Conservation (phyloP, 139 green algal species). For the Desmodesmus armatus region DNA sequence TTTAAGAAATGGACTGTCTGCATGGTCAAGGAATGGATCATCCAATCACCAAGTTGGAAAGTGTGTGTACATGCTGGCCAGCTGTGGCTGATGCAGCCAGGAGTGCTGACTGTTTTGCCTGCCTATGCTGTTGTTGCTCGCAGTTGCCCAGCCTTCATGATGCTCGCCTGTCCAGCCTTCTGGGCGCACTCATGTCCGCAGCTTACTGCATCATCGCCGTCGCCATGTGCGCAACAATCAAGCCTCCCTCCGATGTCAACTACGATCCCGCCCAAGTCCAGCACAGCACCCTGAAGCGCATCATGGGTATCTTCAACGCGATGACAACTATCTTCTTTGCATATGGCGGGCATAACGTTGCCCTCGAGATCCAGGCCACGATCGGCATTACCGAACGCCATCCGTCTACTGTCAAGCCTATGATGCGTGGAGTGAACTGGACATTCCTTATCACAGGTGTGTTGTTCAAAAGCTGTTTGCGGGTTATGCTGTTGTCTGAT, state of each 20-base stretch:
- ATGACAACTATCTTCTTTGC: slow-evolving; percentile 33
- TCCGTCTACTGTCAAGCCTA: slow-evolving; percentile 1
- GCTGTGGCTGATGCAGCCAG: background rate
- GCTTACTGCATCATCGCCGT: slow-evolving; percentile 30
- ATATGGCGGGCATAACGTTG: slow-evolving; percentile 34
- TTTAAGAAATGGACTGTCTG: background rate
- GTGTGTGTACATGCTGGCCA: background rate
- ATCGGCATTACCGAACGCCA: background rate
- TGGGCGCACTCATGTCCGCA: slow-evolving; percentile 10
- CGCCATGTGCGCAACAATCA: slow-evolving; percentile 1
- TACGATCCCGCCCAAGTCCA: background rate
- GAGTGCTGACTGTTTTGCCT: background rate
- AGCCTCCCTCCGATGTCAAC: background rate
- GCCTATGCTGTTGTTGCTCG: background rate
- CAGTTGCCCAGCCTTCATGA: slow-evolving; percentile 22
- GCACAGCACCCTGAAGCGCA: background rate
- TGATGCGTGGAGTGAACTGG: slow-evolving; percentile 33
- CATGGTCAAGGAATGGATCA: background rate
- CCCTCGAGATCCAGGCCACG: slow-evolving; percentile 41
- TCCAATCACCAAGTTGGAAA: background rate
- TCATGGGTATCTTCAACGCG: slow-evolving; percentile 37
- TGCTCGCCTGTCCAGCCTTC: background rate
- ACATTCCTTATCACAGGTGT: slow-evolving; percentile 29
- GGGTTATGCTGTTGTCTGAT: no score
- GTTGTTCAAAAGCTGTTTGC: background rate